Conservation (phyloP, 495 filamentous ascomycete genomes). For the Copromyces sp. region DNA sequence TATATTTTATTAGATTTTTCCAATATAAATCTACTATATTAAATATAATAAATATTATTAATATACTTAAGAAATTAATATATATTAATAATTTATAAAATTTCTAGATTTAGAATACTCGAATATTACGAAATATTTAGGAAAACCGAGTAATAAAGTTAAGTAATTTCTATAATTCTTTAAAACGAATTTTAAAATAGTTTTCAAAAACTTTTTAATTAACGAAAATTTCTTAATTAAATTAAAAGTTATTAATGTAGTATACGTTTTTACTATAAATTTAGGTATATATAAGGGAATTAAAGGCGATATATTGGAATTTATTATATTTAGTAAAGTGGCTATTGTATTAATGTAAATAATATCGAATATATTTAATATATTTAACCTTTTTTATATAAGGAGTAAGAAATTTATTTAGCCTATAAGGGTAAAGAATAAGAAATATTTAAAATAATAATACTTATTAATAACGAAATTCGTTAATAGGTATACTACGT, state of each 20-base stretch:
- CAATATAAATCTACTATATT: background rate
- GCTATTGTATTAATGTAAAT: too few relatives aligned
- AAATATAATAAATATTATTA: background rate
- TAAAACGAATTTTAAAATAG: background rate
- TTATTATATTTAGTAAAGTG: background rate
- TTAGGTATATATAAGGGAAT: too few relatives aligned
- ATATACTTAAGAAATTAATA: background rate
- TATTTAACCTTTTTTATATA: too few relatives aligned
- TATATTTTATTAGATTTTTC: background rate
- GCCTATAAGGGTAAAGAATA: too few relatives aligned
- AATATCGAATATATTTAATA: too few relatives aligned
- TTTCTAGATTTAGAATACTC: background rate
- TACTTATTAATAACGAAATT: too few relatives aligned
- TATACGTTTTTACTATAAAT: too few relatives aligned
- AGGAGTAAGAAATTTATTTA: too few relatives aligned
- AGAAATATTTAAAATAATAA: too few relatives aligned
- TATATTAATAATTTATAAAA: background rate
- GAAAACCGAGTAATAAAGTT: background rate
- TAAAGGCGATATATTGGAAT: background rate
- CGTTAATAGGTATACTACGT: too few relatives aligned
- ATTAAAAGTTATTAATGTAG: background rate
- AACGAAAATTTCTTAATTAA: background rate
- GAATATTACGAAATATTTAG: rapidly evolving
- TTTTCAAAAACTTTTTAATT: background rate
- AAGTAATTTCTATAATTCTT: background rate